phyloP scores from a whole-genome alignment of 2,329 filamentous ascomycete species.

The Trichoderma sp. region DNA sequence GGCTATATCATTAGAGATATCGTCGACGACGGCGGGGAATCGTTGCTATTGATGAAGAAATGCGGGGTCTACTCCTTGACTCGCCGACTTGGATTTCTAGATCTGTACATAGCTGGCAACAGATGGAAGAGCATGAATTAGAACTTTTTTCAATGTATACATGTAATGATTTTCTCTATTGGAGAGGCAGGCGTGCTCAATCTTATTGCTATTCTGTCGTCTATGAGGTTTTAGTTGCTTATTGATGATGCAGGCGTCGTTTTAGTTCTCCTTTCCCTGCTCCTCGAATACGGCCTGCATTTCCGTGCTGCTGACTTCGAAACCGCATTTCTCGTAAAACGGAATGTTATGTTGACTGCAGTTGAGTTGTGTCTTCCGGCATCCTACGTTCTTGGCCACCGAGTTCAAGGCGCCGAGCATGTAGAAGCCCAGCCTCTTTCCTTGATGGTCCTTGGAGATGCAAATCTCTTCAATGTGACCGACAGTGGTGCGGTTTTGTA shows the following conservation, averaged over 20 bases:
- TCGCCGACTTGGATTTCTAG: neutral
- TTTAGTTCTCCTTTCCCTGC: neutral
- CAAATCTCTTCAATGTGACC: constrained; percentile 86
- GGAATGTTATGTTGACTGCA: constrained; percentile 75
- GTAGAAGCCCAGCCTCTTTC: constrained; percentile 72
- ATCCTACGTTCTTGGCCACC: constrained; percentile 70
- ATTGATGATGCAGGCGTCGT: neutral
- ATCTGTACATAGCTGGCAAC: constrained; percentile 6
- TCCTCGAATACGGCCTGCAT: constrained; percentile 23
- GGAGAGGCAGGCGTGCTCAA: neutral
- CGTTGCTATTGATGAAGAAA: neutral
- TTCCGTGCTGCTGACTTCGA: constrained; percentile 23
- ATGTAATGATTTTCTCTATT: neutral
- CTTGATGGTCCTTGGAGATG: constrained; percentile 74
- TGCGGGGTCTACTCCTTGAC: neutral
- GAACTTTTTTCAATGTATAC: neutral
- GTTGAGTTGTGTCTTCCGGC: constrained; percentile 79
- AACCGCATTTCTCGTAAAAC: constrained; percentile 58
- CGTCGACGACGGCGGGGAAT: neutral
- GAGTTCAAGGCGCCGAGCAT: constrained; percentile 77
- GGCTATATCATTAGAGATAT: neutral
- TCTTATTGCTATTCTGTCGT: neutral
- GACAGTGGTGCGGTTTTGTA: constrained; percentile 65
- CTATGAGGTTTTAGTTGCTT: neutral
- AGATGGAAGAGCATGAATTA: neutral